Percentiles rank a stretch among this genome's conserved stretches.
Conservation (phyloP, 345 rosid genomes). For the Sonneratia alba region DNA sequence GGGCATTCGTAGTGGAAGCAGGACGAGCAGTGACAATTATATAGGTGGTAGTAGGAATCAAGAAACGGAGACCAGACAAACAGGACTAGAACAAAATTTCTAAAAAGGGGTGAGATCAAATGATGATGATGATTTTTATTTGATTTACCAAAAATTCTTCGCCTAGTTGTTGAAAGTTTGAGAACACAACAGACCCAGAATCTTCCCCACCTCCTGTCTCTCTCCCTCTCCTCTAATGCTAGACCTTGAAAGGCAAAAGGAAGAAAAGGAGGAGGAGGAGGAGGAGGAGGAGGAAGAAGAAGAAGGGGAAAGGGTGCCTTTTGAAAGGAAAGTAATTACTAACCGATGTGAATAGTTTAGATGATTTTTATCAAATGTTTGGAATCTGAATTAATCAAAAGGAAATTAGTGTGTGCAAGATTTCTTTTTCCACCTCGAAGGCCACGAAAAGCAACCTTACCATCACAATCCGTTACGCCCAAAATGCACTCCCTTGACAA, state of each 20-base stretch:
- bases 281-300: background rate
- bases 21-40: background rate
- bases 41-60: constrained; percentile 25
- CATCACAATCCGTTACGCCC: no score
- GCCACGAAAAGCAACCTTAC: no score
- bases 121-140: constrained; percentile 2
- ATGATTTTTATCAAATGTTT: no score
- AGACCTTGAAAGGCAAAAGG: constrained; percentile 2
- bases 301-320: background rate
- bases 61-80: constrained; percentile 36
- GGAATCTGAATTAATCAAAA: no score
- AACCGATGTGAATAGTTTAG: no score
- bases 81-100: constrained; percentile 27
- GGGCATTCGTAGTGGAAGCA: background rate
- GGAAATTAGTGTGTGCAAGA: no score
- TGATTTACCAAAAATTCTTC: constrained; percentile 13
- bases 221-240: background rate
- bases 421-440: background rate
- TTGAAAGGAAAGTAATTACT: constrained; percentile 4
- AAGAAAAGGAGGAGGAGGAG: background rate
- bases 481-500: constrained; percentile 1
- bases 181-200: constrained; percentile 16
- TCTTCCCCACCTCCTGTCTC: constrained; percentile 35
- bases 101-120: constrained; percentile 25
- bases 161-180: constrained; percentile 3